Evolutionary conservation across 2,329 filamentous ascomycete genomes (phyloP).

Genomic region (Bipolaris oryzae): DNA sequence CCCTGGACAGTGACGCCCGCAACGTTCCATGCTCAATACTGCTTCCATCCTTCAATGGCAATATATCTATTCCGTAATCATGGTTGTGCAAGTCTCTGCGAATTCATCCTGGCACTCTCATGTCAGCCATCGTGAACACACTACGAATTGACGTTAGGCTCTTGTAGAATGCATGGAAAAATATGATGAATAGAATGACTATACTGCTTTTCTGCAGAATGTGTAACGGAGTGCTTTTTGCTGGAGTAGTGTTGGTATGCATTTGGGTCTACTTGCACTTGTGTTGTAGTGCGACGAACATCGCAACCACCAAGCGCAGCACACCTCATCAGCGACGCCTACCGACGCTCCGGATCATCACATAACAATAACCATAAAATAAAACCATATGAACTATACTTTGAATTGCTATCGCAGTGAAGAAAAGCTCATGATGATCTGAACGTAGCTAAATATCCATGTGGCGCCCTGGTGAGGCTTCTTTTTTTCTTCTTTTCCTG

Average conservation of each 20-base stretch:
- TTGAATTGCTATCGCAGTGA: too few relatives aligned
- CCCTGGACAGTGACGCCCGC: not conserved
- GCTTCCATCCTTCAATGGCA: not conserved
- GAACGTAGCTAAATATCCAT: not conserved
- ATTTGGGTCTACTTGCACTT: not conserved
- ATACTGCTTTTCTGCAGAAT: not conserved
- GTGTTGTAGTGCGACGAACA: not conserved
- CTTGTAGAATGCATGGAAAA: not conserved
- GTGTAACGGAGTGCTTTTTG: not conserved
- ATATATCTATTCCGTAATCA: not conserved
- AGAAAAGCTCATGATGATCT: too few relatives aligned
- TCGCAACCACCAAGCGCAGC: not conserved
- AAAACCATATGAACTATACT: not conserved
- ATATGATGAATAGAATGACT: not conserved
- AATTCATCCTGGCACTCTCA: not conserved
- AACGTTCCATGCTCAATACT: not conserved
- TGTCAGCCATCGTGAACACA: not conserved
- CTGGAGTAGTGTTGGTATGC: not conserved
- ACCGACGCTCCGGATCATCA: not conserved
- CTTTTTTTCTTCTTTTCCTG: not conserved
- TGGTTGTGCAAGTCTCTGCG: not conserved
- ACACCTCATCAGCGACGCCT: not conserved
- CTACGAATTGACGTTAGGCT: not conserved
- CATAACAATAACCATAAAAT: not conserved
- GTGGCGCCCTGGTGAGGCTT: too few relatives aligned